A percentile compares a stretch with the other conserved stretches of the same genome.
Evolutionary conservation across 176 grass and related monocot species (phyloP).

Genomic region (Saccharum officinarum): DNA sequence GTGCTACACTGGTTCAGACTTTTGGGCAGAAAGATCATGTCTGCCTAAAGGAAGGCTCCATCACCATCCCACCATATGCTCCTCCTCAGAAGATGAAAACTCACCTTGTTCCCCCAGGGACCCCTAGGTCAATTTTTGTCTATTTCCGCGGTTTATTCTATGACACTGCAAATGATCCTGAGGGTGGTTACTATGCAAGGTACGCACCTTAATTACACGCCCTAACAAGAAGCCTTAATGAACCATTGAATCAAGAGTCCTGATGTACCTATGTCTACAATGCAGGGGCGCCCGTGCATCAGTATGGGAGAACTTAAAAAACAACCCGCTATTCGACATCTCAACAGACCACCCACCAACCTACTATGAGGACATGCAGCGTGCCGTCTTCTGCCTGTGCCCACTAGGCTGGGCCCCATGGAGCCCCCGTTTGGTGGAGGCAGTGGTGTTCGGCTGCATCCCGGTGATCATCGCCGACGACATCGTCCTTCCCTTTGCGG

Average conservation of each 20-base stretch:
- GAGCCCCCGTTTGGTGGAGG: conserved; percentile 75
- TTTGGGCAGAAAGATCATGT: conserved; percentile 81
- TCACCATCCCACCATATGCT: conserved; percentile 74
- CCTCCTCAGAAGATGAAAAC: conserved; percentile 71
- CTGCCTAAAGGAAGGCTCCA: conserved; percentile 66
- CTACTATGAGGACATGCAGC: conserved; percentile 86
- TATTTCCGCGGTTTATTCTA: conserved; percentile 74
- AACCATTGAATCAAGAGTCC: not conserved
- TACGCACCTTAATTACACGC: conserved; percentile 6
- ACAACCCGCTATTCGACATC: conserved; percentile 76
- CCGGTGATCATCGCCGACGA: conserved; percentile 76
- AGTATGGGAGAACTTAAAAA: conserved; percentile 77
- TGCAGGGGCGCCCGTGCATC: conserved; percentile 63
- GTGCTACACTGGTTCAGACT: conserved; percentile 61
- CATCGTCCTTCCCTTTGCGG: conserved; percentile 66
- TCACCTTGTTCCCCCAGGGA: conserved; percentile 58
- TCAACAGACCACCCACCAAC: conserved; percentile 65
- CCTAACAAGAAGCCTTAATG: not conserved
- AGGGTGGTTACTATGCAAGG: conserved; percentile 78
- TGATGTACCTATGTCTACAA: conserved; percentile 21
- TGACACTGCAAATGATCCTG: conserved; percentile 58
- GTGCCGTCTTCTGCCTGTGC: conserved; percentile 70
- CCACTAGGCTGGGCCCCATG: conserved; percentile 77
- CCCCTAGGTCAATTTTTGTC: conserved; percentile 65
- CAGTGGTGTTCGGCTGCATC: conserved; percentile 69